phyloP scores from a whole-genome alignment of 371 early-diverging fungal genomes.

The Furculomyces boomerangus region DNA sequence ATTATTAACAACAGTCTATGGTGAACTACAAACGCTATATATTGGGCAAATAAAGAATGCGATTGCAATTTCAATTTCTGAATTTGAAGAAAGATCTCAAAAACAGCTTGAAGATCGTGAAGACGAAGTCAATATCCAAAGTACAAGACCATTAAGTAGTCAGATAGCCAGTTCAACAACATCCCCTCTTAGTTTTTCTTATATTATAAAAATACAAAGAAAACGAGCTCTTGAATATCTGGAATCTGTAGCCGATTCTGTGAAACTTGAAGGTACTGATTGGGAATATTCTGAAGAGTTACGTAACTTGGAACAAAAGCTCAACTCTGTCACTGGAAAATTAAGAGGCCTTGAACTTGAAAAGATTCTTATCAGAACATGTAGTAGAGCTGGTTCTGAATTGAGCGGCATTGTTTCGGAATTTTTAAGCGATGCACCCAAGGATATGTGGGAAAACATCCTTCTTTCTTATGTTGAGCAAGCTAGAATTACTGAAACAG shows the following conservation, averaged over 20 bases:
- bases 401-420: constrained; percentile 51
- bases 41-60: constrained; percentile 75
- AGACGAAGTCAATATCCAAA: constrained; percentile 2
- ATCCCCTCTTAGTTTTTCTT: not conserved
- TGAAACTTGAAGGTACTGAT: constrained; percentile 27
- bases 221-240: constrained; percentile 8
- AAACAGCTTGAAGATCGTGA: constrained; percentile 10
- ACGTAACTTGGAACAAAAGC: constrained; percentile 37
- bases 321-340: constrained; percentile 40
- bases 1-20: constrained; percentile 52
- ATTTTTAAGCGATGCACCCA: constrained; percentile 39
- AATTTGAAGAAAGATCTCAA: constrained; percentile 39
- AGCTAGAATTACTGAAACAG: not conserved
- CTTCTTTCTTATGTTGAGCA: constrained; percentile 12
- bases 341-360: constrained; percentile 60
- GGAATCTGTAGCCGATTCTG: constrained; percentile 4
- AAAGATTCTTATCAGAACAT: constrained; percentile 46
- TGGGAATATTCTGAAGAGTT: constrained; percentile 59
- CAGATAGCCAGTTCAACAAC: not conserved
- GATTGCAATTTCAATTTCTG: constrained; percentile 39
- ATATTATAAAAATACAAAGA: constrained; percentile 8
- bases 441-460: constrained; percentile 55
- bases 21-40: constrained; percentile 56
- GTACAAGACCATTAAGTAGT: constrained; percentile 7
- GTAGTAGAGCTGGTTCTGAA: constrained; percentile 37